These are phyloP conservation scores for Scheffersomyces coipomensis DNA, from an alignment of 805 yeast species.

Conservation along the genomic window DNA sequence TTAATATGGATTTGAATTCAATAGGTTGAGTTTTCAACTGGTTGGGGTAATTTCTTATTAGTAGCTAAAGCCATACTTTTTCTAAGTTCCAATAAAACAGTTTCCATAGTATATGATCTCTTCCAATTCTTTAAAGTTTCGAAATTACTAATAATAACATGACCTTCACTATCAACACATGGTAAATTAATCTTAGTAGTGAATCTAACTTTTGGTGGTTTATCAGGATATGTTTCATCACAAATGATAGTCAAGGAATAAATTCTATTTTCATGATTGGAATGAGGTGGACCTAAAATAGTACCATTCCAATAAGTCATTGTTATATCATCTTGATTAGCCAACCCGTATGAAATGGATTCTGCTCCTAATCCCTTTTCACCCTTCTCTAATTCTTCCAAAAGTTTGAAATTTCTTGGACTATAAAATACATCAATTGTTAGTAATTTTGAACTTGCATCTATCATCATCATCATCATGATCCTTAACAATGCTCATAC, in stretches of 20 bases:
- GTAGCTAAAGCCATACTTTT: conserved; percentile 77
- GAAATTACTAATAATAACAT: conserved; percentile 45
- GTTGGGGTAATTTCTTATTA: conserved; percentile 86
- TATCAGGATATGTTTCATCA: conserved; percentile 81
- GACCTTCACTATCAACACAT: conserved; percentile 74
- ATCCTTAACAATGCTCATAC: too few species aligned
- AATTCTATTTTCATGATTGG: conserved; percentile 87
- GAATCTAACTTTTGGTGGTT: conserved; percentile 82
- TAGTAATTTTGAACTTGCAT: too few species aligned
- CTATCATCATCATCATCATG: too few species aligned
- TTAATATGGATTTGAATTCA: too few species aligned
- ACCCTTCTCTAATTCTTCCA: conserved; percentile 97
- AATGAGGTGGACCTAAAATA: conserved; percentile 93
- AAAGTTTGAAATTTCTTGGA: conserved; percentile 90
- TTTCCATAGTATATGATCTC: conserved; percentile 88
- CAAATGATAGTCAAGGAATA: conserved; percentile 81
- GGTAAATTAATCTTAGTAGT: conserved; percentile 86
- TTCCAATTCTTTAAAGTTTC: conserved; percentile 82
- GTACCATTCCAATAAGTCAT: conserved; percentile 99
- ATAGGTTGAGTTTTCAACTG: conserved; percentile 82
- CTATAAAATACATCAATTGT: conserved; percentile 26
- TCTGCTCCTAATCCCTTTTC: conserved; percentile 98
- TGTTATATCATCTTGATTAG: conserved; percentile 84
- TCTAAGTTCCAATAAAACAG: conserved; percentile 83
- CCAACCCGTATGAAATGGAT: conserved; percentile 91